Evolutionary conservation across 768 basidiomycete species (phyloP).

Genomic region (Tylopilus sp.): DNA sequence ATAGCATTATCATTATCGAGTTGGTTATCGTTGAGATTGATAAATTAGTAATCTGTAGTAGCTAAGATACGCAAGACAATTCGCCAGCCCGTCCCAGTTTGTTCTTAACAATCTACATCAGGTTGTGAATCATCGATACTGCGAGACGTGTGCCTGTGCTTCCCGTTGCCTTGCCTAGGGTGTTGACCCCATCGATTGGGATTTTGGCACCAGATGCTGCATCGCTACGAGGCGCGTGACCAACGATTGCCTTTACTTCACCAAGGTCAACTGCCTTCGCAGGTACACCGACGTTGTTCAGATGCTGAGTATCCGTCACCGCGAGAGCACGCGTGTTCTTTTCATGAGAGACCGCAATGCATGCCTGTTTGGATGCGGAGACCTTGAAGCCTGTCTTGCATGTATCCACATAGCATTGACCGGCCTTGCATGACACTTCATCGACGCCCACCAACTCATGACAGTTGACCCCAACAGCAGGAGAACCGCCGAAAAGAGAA

Average conservation of each 20-base stretch:
- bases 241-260: neutral
- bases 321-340: neutral
- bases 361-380: conserved; percentile 9
- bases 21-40: no score
- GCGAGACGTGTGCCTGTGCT: no score
- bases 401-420: conserved; percentile 26
- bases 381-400: conserved; percentile 24
- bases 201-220: neutral
- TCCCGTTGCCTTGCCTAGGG: no score
- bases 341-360: conserved; percentile 2
- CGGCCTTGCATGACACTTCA: conserved; percentile 26
- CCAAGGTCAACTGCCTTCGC: neutral
- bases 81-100: no score
- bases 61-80: no score
- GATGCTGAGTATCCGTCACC: neutral
- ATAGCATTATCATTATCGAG: no score
- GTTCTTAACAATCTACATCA: no score
- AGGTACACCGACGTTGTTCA: neutral
- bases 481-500: conserved; percentile 16
- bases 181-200: no score
- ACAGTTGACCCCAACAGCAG: conserved; percentile 30
- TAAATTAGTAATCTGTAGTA: no score
- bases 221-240: neutral
- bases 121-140: no score
- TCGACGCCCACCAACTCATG: conserved; percentile 28